These are phyloP conservation scores for Beta macrorhiza DNA, from an alignment of 179 eudicot genomes.

Conservation along the genomic window DNA sequence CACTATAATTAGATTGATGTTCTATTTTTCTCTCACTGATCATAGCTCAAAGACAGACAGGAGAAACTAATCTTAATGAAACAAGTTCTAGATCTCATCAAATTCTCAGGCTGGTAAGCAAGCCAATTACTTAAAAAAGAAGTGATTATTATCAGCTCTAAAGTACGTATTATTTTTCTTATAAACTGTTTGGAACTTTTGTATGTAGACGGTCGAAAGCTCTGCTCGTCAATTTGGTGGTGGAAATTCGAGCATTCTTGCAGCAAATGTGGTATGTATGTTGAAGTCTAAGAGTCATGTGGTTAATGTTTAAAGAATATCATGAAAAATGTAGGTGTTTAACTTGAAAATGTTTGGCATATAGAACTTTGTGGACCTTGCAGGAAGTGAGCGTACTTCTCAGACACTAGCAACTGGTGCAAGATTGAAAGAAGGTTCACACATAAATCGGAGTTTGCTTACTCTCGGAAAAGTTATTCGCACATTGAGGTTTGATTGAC, in stretches of 20 bases:
- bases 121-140: background rate
- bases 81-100: constrained; percentile 91
- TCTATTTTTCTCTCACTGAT: constrained; percentile 4
- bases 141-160: too few relatives aligned
- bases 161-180: background rate
- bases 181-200: background rate
- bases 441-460: constrained; percentile 84
- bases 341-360: constrained; percentile 15
- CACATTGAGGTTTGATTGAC: constrained; percentile 53
- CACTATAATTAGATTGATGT: background rate
- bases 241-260: constrained; percentile 58
- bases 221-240: constrained; percentile 54
- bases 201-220: constrained; percentile 74
- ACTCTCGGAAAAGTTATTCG: constrained; percentile 91
- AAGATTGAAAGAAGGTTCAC: constrained; percentile 83
- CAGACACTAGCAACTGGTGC: constrained; percentile 73
- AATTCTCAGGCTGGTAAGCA: constrained; percentile 72
- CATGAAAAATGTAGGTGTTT: background rate
- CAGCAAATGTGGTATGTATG: constrained; percentile 89
- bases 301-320: too few relatives aligned
- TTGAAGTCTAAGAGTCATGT: background rate
- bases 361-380: constrained; percentile 92
- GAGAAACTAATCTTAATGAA: constrained; percentile 78
- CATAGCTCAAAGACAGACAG: constrained; percentile 86
- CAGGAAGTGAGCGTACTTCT: constrained; percentile 96